These are phyloP conservation scores for Lichtheimia hyalospora DNA, from an alignment of 371 early-diverging fungal species.

Conservation along the genomic window DNA sequence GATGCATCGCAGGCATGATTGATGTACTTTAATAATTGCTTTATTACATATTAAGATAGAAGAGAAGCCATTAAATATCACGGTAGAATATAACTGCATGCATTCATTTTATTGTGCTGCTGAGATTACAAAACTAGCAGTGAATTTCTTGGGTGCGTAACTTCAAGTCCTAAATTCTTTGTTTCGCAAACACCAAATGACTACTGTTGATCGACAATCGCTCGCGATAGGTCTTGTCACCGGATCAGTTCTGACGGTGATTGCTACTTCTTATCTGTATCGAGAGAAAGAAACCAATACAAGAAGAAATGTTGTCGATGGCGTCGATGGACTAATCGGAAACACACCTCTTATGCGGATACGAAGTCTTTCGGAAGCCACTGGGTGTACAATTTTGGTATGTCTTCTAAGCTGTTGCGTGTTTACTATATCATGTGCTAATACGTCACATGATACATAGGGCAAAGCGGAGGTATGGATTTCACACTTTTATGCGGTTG, in stretches of 20 bases:
- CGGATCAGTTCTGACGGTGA: conserved; percentile 29
- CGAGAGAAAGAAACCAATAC: conserved; percentile 6
- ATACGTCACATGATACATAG: conserved; percentile 7
- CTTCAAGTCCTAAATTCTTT: no score
- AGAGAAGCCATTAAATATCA: no score
- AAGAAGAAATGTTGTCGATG: conserved; percentile 45
- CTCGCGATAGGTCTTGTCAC: conserved; percentile 25
- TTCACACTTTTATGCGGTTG: no score
- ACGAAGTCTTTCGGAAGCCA: conserved; percentile 80
- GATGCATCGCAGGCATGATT: no score
- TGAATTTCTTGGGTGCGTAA: no score
- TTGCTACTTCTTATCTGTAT: background rate
- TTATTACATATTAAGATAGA: no score
- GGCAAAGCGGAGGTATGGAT: conserved; percentile 42
- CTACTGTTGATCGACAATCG: conserved; percentile 18
- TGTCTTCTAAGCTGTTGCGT: conserved; percentile 4
- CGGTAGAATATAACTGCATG: no score
- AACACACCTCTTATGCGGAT: conserved; percentile 90
- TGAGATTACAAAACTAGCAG: no score
- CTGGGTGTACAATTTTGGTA: conserved; percentile 89
- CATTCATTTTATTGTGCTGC: no score
- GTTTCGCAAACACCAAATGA: conserved; percentile 1
- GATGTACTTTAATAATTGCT: no score
- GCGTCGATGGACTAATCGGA: conserved; percentile 80
- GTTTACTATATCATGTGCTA: background rate